Evolutionary conservation across 2,329 filamentous ascomycete species (phyloP).

Genomic region (Karstenula rhodostoma): DNA sequence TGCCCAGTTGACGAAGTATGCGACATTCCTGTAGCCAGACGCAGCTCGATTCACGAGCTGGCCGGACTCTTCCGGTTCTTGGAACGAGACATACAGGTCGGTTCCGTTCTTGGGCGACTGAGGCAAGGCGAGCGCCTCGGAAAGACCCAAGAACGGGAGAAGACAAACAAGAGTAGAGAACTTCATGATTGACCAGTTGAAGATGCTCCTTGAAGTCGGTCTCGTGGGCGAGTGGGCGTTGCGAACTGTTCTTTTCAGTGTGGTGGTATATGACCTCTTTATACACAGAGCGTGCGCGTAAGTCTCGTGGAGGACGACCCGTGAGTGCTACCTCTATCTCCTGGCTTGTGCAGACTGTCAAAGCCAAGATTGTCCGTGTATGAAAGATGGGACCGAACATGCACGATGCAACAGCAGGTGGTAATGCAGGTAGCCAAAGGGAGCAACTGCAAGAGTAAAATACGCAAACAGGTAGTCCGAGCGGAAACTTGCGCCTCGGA

Average conservation of each 20-base stretch:
- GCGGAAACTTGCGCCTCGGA: conserved; percentile 23
- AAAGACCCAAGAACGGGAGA: conserved; percentile 30
- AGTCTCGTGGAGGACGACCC: conserved; percentile 10
- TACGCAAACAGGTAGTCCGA: conserved; percentile 15
- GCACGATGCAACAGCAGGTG: conserved; percentile 38
- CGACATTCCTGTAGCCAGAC: conserved; percentile 47
- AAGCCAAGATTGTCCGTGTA: conserved; percentile 10
- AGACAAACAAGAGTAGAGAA: conserved; percentile 31
- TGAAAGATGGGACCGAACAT: conserved; percentile 19
- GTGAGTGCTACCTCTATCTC: conserved; percentile 15
- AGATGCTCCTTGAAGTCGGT: neutral
- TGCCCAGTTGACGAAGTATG: conserved; percentile 51
- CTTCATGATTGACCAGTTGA: conserved; percentile 29
- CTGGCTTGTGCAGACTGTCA: neutral
- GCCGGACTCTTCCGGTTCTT: neutral
- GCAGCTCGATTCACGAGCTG: conserved; percentile 16
- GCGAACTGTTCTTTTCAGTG: conserved; percentile 18
- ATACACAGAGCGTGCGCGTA: conserved; percentile 20
- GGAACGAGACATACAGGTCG: neutral
- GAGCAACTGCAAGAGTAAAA: conserved; percentile 14
- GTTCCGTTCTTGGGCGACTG: conserved; percentile 15
- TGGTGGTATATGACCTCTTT: conserved; percentile 26
- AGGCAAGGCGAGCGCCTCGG: conserved; percentile 34
- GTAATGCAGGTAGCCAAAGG: conserved; percentile 26
- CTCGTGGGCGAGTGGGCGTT: conserved; percentile 1